A percentile compares a stretch with the other conserved stretches of the same genome.
Conservation (phyloP, 441 rosid species). For the Populus hybrid region DNA sequence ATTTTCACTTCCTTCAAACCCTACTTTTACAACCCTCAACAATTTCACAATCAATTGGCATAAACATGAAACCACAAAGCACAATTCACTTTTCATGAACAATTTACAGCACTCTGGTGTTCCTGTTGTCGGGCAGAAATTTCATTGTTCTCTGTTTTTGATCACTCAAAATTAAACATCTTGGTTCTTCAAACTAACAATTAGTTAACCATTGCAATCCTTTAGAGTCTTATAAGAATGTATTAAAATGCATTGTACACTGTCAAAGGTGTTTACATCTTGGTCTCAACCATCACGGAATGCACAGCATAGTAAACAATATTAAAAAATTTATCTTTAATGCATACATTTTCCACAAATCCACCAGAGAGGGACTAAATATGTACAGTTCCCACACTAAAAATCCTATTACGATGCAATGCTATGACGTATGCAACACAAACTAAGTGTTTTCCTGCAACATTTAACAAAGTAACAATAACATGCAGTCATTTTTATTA, state of each 20-base stretch:
- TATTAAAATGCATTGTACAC: neutral
- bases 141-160: neutral
- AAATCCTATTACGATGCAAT: neutral
- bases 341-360: neutral
- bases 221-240: no score
- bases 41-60: neutral
- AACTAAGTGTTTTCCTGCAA: no score
- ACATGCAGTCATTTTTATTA: no score
- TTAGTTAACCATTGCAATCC: neutral
- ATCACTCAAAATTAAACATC: neutral
- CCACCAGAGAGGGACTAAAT: neutral
- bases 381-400: neutral
- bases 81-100: neutral
- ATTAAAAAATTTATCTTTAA: neutral
- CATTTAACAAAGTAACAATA: no score
- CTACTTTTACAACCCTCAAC: neutral
- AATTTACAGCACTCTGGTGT: neutral
- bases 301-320: neutral
- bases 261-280: neutral
- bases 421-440: no score
- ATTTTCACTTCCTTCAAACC: neutral
- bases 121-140: neutral
- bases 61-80: neutral
- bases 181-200: neutral
- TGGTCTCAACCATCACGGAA: neutral